phyloP scores from a whole-genome alignment of 495 filamentous ascomycete genomes.

The Penicillium pancosmium region DNA sequence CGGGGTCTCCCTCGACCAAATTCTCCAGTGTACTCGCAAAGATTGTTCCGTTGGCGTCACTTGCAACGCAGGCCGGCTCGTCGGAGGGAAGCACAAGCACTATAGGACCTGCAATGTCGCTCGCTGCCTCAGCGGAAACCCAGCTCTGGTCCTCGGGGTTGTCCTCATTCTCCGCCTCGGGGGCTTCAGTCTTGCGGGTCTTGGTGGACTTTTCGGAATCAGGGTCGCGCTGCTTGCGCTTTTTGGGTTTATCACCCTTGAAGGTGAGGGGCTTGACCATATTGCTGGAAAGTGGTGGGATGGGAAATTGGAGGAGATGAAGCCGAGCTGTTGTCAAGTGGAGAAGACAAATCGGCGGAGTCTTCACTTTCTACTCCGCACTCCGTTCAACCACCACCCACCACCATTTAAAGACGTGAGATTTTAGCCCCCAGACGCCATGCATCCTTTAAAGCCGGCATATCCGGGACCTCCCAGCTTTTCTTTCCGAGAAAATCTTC shows the following conservation, averaged over 20 bases:
- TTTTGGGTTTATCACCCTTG: slow-evolving; percentile 96
- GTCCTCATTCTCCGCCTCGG: slow-evolving; percentile 35
- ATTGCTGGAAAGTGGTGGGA: slow-evolving; percentile 16
- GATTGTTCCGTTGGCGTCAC: slow-evolving; percentile 81
- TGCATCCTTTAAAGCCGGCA: not conserved
- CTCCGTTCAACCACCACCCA: not conserved
- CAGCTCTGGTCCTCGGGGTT: slow-evolving; percentile 74
- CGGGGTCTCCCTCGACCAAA: slow-evolving; percentile 74
- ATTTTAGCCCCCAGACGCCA: not conserved
- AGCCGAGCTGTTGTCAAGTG: not conserved
- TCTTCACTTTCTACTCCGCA: not conserved
- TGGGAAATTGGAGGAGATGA: too few species aligned
- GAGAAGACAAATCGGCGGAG: not conserved
- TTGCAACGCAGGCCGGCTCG: slow-evolving; percentile 71
- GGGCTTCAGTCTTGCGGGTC: slow-evolving; percentile 36
- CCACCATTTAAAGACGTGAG: not conserved
- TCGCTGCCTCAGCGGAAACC: slow-evolving; percentile 78
- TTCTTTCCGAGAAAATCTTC: not conserved
- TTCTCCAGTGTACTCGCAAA: slow-evolving; percentile 82
- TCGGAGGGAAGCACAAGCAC: slow-evolving; percentile 76
- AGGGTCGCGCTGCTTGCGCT: slow-evolving; percentile 66
- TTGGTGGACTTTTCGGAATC: slow-evolving; percentile 45
- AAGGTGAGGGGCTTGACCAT: slow-evolving; percentile 85
- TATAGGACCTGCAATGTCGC: slow-evolving; percentile 82
- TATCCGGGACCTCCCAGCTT: not conserved